Base-by-base conservation (phyloP, 805 yeast species). In the Metschnikowia colocasiae region DNA sequence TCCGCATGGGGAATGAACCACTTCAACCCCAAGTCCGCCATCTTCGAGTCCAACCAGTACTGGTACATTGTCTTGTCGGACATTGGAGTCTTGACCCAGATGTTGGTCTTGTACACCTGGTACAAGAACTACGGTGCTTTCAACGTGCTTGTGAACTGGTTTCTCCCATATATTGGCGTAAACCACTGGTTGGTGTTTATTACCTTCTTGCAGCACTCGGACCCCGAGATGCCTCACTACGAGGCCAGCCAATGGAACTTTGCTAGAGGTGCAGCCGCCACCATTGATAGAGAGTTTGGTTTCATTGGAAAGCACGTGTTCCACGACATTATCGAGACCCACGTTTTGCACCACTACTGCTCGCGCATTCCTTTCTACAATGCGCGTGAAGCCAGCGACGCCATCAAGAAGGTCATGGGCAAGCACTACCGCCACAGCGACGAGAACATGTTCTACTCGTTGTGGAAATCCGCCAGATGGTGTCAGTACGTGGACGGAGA, bases 171-270 rank as follows among this genome's bases (percentile, higher is more conserved):
- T 69, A 55, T 85, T 45, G 83, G 83, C 69, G 89, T 85, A 55
- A 87, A 87, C 79, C 95, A 88, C 71, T 87, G 96, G 96, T 75
- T 87, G 55, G 95, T 88, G 38, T 85, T 85, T 68, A 85, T 87
- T 65, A 87, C 96, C 33, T 88, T 71, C 66, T 77, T 87, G 59
- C 96, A 87, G 67, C 96, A 87, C 71, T 79, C 94, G 15, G 92
- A 85, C 65, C 81, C 87, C 26, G 58, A 78, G 13, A 75, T 88
- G 75, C 91, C 96, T 26, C 95, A 87, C 67, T 87, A 87, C 70
- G 83, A 81, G 50, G 78, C 82, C 49, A 59, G 68, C 33, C 83
- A 82, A 65, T 87, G 96, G 96, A 87, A 78, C 57, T 86, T 85
- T 64, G 90, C 91, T 43, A 79, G 91, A 62, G 96, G 96, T 56